phyloP scores from a whole-genome alignment of 108 stramenopile species.

The Discostella stelligeroides region DNA sequence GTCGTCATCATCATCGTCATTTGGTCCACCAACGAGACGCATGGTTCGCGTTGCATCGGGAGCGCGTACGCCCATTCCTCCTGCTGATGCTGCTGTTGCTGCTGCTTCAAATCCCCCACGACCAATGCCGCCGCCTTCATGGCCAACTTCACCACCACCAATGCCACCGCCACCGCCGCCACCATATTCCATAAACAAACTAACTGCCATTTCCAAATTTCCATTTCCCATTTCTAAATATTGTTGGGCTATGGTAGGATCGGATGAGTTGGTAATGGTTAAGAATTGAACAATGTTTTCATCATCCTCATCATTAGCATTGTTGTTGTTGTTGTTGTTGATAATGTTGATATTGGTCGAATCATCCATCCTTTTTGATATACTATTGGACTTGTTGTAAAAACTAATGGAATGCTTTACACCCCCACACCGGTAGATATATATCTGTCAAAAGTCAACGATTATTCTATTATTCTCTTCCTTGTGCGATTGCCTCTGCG shows the following conservation, averaged over 20 bases:
- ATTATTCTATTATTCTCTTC: too few species aligned
- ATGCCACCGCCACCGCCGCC: constrained; percentile 40
- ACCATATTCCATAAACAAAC: constrained; percentile 72
- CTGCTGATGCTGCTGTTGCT: background rate
- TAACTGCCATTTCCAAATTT: constrained; percentile 74
- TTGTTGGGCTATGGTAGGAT: constrained; percentile 54
- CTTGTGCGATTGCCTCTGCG: too few species aligned
- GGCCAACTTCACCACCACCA: constrained; percentile 20
- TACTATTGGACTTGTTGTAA: too few species aligned
- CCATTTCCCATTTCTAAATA: constrained; percentile 88
- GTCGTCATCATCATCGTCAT: constrained; percentile 9
- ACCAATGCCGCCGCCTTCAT: background rate
- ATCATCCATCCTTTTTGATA: too few species aligned
- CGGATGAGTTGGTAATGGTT: constrained; percentile 71
- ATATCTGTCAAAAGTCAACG: too few species aligned
- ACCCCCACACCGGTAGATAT: too few species aligned
- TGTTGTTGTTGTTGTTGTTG: too few species aligned
- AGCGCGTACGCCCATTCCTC: constrained; percentile 60
- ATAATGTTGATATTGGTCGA: too few species aligned
- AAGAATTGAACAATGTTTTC: constrained; percentile 70
- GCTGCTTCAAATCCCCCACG: background rate
- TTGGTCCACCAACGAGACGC: constrained; percentile 71
- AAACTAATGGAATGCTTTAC: too few species aligned
- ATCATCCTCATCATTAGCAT: too few species aligned
- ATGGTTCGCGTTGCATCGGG: constrained; percentile 85